Evolutionary conservation across 495 filamentous ascomycete species (phyloP).

Genomic region (Paragyromitra xinjiangensis): DNA sequence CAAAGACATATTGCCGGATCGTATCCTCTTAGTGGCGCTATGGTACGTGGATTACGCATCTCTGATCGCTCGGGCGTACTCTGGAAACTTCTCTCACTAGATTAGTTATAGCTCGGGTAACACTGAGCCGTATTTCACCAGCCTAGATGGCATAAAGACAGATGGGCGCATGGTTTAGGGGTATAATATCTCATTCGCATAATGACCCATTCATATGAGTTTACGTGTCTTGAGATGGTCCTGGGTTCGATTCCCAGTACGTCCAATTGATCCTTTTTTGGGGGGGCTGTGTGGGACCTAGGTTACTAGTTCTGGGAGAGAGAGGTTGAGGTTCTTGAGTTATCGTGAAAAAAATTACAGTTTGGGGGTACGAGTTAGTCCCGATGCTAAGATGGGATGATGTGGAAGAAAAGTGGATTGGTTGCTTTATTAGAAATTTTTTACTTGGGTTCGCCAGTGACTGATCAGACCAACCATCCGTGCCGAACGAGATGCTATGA

Average conservation of each 20-base stretch:
- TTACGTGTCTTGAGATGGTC: slow-evolving; percentile 21
- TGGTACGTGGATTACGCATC: no score
- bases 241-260: slow-evolving; percentile 36
- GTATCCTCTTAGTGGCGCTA: no score
- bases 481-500: neutral
- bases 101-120: no score
- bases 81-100: no score
- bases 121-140: no score
- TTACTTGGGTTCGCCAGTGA: no score
- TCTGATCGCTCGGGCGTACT: no score
- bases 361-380: neutral
- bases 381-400: neutral
- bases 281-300: neutral
- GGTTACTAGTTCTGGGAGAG: no score
- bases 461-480: neutral
- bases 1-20: no score
- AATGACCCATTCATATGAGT: no score
- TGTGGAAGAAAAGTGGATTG: neutral
- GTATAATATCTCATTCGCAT: slow-evolving; percentile 38
- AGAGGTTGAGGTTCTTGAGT: no score
- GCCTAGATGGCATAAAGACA: neutral
- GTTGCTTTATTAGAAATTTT: neutral
- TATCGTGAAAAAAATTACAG: neutral
- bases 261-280: slow-evolving; percentile 10
- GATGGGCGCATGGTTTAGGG: slow-evolving; percentile 18